These are phyloP conservation scores for Axilococcus clingmanii DNA, from an alignment of 139 green algal genomes.

Conservation along the genomic window DNA sequence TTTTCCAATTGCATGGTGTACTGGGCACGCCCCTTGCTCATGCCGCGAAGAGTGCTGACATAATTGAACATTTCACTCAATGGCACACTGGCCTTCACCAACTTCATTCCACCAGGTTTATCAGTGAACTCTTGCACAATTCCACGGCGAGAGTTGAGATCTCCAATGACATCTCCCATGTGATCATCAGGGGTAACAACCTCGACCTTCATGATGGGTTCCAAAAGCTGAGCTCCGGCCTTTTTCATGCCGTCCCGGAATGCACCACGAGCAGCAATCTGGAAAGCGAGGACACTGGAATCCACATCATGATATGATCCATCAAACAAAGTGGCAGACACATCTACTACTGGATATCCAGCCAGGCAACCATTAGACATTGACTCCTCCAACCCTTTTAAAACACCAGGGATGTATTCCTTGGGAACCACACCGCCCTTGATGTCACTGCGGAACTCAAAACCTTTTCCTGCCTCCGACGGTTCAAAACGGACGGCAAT, in stretches of 20 bases:
- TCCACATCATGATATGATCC: conserved; percentile 98
- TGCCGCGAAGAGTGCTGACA: conserved; percentile 82
- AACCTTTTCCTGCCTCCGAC: conserved; percentile 84
- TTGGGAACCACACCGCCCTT: conserved; percentile 94
- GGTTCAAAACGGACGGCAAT: conserved; percentile 93
- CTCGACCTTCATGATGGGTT: conserved; percentile 98
- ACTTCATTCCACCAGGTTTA: conserved; percentile 90
- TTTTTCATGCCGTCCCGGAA: conserved; percentile 89
- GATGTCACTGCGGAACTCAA: conserved; percentile 92
- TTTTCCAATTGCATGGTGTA: conserved; percentile 86
- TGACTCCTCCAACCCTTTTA: conserved; percentile 92
- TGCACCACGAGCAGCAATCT: conserved; percentile 77
- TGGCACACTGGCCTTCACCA: conserved; percentile 76
- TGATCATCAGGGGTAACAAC: conserved; percentile 90
- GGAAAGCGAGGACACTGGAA: conserved; percentile 94
- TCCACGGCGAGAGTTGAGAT: conserved; percentile 94
- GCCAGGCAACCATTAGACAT: conserved; percentile 85
- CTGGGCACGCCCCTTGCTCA: conserved; percentile 94
- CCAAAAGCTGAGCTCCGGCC: conserved; percentile 77
- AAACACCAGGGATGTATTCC: conserved; percentile 97
- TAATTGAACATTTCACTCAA: conserved; percentile 98
- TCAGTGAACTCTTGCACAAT: conserved; percentile 84
- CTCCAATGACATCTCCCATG: conserved; percentile 96
- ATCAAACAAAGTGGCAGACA: conserved; percentile 77
- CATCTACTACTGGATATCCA: conserved; percentile 94